Evolutionary conservation across 2,329 filamentous ascomycete species (phyloP).

Genomic region (Cadophora luteo-olivacea): DNA sequence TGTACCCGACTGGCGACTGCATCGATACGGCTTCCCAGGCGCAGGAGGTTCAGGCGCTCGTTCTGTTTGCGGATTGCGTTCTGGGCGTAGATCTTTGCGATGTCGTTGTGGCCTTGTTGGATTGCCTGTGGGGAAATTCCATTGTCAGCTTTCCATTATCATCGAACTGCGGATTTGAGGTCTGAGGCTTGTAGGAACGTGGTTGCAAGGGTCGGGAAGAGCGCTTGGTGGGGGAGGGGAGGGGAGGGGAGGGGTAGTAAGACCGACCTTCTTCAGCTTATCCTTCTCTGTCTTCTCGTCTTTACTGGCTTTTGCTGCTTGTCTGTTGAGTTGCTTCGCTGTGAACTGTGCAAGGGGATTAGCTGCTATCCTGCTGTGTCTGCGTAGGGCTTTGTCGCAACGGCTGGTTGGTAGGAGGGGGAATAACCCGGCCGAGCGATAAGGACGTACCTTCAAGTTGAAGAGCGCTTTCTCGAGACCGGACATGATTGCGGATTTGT

Average conservation of each 20-base stretch:
- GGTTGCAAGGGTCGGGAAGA: too few relatives aligned
- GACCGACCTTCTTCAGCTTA: constrained; percentile 66
- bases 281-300: constrained; percentile 66
- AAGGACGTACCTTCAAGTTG: constrained; percentile 60
- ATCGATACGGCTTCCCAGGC: constrained; percentile 63
- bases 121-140: constrained; percentile 53
- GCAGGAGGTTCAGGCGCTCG: constrained; percentile 64
- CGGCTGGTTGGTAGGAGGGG: background rate
- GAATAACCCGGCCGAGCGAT: constrained; percentile 25
- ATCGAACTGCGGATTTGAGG: background rate
- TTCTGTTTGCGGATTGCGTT: constrained; percentile 69
- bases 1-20: constrained; percentile 65
- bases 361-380: constrained; percentile 4
- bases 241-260: background rate
- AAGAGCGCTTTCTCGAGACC: constrained; percentile 67
- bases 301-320: constrained; percentile 66
- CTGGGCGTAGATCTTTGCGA: constrained; percentile 67
- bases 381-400: background rate
- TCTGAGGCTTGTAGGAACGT: background rate
- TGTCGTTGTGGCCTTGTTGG: constrained; percentile 63
- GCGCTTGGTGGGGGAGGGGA: background rate
- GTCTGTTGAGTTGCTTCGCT: constrained; percentile 66
- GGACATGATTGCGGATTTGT: constrained; percentile 53
- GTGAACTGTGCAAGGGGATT: constrained; percentile 54
- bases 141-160: background rate